Evolutionary conservation across 331 rosid species (phyloP).

Genomic region (Rhamnella rubrinervis): DNA sequence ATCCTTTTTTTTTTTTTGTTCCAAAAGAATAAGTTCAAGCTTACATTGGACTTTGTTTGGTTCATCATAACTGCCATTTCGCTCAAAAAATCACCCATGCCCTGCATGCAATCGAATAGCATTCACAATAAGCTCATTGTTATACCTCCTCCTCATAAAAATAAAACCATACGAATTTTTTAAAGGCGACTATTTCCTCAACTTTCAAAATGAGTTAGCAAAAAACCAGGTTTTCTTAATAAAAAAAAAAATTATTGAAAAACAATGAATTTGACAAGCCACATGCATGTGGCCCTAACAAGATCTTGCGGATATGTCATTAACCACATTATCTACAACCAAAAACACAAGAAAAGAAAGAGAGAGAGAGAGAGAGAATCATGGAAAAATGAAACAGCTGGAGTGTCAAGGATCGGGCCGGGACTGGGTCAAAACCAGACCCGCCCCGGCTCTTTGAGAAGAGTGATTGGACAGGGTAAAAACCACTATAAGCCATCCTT

Average conservation of each 20-base stretch:
- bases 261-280: neutral
- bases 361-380: neutral
- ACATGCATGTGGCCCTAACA: neutral
- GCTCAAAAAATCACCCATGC: constrained; percentile 81
- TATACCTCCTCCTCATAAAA: neutral
- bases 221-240: no score
- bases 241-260: no score
- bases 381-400: neutral
- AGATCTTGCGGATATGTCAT: neutral
- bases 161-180: neutral
- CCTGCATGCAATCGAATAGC: constrained; percentile 48
- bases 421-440: no score
- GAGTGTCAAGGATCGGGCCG: no score
- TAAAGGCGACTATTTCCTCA: no score
- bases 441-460: neutral
- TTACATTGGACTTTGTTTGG: constrained; percentile 70
- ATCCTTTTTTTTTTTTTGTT: neutral
- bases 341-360: neutral
- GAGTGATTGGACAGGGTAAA: neutral
- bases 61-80: constrained; percentile 94
- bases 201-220: no score
- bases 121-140: constrained; percentile 5
- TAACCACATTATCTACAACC: neutral
- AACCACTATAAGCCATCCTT: neutral
- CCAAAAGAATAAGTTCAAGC: constrained; percentile 7